These are phyloP conservation scores for Paramyrothecium sp. DNA, from an alignment of 2,329 filamentous ascomycete species.

Conservation along the genomic window DNA sequence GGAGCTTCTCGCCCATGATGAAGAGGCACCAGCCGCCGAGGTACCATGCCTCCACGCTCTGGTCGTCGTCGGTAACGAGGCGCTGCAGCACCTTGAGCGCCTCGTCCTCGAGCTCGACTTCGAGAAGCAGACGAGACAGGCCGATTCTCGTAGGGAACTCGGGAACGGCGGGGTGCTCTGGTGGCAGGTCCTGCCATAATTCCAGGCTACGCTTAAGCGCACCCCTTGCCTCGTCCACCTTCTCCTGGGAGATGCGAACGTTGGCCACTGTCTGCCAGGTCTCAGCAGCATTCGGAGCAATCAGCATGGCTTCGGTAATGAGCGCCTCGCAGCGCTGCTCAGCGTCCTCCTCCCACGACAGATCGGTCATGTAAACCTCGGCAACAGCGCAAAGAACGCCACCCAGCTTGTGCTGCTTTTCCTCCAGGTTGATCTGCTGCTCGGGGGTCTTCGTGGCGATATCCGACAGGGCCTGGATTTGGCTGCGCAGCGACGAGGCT, in stretches of 20 bases:
- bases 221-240: slow-evolving; percentile 74
- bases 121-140: slow-evolving; percentile 82
- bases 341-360: slow-evolving; percentile 89
- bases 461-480: slow-evolving; percentile 64
- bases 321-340: slow-evolving; percentile 84
- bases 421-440: slow-evolving; percentile 49
- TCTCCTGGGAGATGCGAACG: slow-evolving; percentile 84
- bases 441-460: slow-evolving; percentile 33
- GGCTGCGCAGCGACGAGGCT: slow-evolving; percentile 67
- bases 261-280: slow-evolving; percentile 95
- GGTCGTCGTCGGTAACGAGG: slow-evolving; percentile 83
- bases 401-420: slow-evolving; percentile 77
- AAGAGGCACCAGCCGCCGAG: slow-evolving; percentile 92
- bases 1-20: slow-evolving; percentile 69
- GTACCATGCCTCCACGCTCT: slow-evolving; percentile 96
- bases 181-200: slow-evolving; percentile 77
- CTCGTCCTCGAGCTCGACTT: slow-evolving; percentile 81
- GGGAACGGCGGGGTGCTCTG: slow-evolving; percentile 70
- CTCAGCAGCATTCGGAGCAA: slow-evolving; percentile 79
- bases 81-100: slow-evolving; percentile 83
- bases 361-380: slow-evolving; percentile 98
- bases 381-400: slow-evolving; percentile 91
- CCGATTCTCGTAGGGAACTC: slow-evolving; percentile 85
- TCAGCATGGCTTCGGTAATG: slow-evolving; percentile 84
- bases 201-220: slow-evolving; percentile 78